Evolutionary conservation across 2,329 filamentous ascomycete genomes (phyloP).

Genomic region (Camillea tinctor): DNA sequence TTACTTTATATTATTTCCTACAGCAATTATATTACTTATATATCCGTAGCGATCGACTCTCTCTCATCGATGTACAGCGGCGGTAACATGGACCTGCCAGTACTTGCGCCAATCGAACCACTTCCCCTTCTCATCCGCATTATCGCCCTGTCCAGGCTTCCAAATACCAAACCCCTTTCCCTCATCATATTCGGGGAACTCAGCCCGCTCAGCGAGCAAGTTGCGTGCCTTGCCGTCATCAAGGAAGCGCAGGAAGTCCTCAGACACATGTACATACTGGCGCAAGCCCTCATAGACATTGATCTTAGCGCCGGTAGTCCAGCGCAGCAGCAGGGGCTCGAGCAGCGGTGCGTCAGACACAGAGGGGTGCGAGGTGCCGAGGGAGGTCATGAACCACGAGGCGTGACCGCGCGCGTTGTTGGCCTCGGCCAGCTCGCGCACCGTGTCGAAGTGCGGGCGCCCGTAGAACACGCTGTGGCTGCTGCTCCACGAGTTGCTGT

Average conservation of each 20-base stretch:
- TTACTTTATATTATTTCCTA: no score
- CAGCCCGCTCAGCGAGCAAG: slow-evolving; percentile 48
- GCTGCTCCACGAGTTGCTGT: slow-evolving; percentile 65
- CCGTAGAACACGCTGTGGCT: slow-evolving; percentile 58
- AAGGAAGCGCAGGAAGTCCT: slow-evolving; percentile 56
- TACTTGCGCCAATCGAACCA: slow-evolving; percentile 42
- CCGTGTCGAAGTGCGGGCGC: slow-evolving; percentile 62
- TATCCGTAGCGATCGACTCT: no score
- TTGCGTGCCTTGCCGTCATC: slow-evolving; percentile 41
- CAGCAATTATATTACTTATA: no score
- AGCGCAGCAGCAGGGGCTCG: slow-evolving; percentile 58
- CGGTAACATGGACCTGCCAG: slow-evolving; percentile 33
- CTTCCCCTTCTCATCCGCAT: slow-evolving; percentile 26
- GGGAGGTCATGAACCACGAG: slow-evolving; percentile 54
- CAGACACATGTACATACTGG: slow-evolving; percentile 59
- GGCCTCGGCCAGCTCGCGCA: slow-evolving; percentile 52
- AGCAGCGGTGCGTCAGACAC: slow-evolving; percentile 67
- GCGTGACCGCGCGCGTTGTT: slow-evolving; percentile 43
- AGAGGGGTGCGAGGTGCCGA: slow-evolving; percentile 59
- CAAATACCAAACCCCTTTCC: slow-evolving; percentile 33
- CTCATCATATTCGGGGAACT: slow-evolving; percentile 41
- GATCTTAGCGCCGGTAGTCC: slow-evolving; percentile 61
- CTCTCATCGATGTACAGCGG: slow-evolving; percentile 7
- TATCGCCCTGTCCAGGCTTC: slow-evolving; percentile 33
- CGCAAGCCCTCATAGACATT: slow-evolving; percentile 53